Percentiles rank a stretch among this genome's conserved stretches.
phyloP scores from a whole-genome alignment of 2,329 filamentous ascomycete species.

The Hymenotorrendiella dingleyae region DNA sequence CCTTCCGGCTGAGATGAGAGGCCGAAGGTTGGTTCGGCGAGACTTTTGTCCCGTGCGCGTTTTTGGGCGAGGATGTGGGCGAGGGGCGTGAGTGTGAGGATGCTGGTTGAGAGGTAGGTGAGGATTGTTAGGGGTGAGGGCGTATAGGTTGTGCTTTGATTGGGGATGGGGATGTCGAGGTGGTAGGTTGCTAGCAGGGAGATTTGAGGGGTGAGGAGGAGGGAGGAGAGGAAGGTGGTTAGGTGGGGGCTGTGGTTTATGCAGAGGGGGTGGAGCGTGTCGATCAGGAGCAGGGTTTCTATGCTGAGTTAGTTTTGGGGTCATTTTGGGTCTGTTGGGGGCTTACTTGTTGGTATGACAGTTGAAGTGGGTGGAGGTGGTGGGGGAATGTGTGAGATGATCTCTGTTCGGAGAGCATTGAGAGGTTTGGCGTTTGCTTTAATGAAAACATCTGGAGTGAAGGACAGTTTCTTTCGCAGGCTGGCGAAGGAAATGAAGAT shows the following conservation, averaged over 20 bases:
- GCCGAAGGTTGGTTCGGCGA: slow-evolving; percentile 72
- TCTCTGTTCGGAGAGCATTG: slow-evolving; percentile 51
- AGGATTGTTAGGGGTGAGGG: slow-evolving; percentile 68
- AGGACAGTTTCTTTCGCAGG: slow-evolving; percentile 48
- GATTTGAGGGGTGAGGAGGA: slow-evolving; percentile 57
- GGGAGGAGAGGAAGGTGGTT: slow-evolving; percentile 62
- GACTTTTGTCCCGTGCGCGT: slow-evolving; percentile 68
- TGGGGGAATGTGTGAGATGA: slow-evolving; percentile 41
- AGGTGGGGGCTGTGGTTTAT: slow-evolving; percentile 49
- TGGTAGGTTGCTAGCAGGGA: slow-evolving; percentile 80
- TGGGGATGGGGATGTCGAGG: slow-evolving; percentile 61
- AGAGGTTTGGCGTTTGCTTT: slow-evolving; percentile 55
- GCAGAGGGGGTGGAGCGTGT: slow-evolving; percentile 67
- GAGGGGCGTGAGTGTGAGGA: slow-evolving; percentile 69
- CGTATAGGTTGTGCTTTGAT: slow-evolving; percentile 45
- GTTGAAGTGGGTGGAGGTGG: slow-evolving; percentile 10
- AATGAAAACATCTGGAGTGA: slow-evolving; percentile 62
- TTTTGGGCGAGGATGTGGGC: slow-evolving; percentile 69
- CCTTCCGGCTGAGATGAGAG: slow-evolving; percentile 74
- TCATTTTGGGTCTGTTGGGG: not conserved
- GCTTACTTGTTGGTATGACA: slow-evolving; percentile 35
- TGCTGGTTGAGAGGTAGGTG: slow-evolving; percentile 80
- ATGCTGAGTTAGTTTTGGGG: not conserved
- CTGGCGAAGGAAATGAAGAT: slow-evolving; percentile 77
- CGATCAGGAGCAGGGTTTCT: slow-evolving; percentile 74